Evolutionary conservation across 768 basidiomycete species (phyloP), one percentile per base, ranked within the genome.

Genomic region (Termitomyces sp.): DNA sequence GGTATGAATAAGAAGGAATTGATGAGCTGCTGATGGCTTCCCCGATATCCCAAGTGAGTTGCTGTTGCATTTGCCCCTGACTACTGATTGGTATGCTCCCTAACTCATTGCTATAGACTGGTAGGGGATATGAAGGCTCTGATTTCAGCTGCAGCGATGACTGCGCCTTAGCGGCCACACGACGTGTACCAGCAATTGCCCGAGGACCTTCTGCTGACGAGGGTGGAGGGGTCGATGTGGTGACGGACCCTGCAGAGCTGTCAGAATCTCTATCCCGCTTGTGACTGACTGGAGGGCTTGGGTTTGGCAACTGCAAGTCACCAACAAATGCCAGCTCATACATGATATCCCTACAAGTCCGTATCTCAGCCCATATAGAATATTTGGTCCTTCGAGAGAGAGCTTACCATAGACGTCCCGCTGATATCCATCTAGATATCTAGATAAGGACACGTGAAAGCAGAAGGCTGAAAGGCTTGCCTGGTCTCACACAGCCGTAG

Each of bases 251-350:
- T 3, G 65, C 63, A 1, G 83, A 78, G 61, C 76, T 80, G 55
- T 87, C 85, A 1, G 81, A 73, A 57, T 83, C 84, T 41, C 87
- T 76, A 50, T 85, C 86, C 18, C 89, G 85, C 59, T 91, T 90
- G 61, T 81, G 77, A 16, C 70, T 77, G 18, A 60, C 41, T 4
- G 78, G 72, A 0, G 85, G 83, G 54, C 80, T 83, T 0, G 77
- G 66, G 51, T 80, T 77, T 2, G 88, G 88, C 6, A 89, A 75
- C 0, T 87, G 88, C 0, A 90, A 75, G 24, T 89, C 86, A 2
- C 88, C 87, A 4, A 85, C 87, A 0, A 80, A 85, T 4, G 88
- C 86, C 1, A 91, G 75, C 62, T 91, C 87, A 62, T 83, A 89
- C 20, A 90, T 71, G 44, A 91, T 81, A 64, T 89, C 87, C 87